Percentiles rank a stretch among this genome's conserved stretches.
These are phyloP conservation scores for Porphyrellus cyaneotinctus DNA, from an alignment of 768 basidiomycete species.

Conservation along the genomic window DNA sequence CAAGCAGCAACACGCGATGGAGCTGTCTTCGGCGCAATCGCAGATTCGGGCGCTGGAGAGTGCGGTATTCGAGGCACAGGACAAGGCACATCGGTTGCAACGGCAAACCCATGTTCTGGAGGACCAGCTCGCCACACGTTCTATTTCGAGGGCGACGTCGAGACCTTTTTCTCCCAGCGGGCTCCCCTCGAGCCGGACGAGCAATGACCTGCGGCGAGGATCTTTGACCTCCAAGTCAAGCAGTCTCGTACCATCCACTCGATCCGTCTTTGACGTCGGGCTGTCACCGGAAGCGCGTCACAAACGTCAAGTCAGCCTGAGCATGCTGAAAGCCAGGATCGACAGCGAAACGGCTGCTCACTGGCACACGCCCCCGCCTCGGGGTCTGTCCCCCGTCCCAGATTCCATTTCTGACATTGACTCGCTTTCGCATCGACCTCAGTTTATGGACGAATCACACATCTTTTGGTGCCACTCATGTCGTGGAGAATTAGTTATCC, in stretches of 20 bases:
- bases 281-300: constrained; percentile 74
- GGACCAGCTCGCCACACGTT: constrained; percentile 53
- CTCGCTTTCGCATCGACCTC: constrained; percentile 41
- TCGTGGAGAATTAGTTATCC: constrained; percentile 74
- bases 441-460: constrained; percentile 85
- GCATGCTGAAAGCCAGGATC: constrained; percentile 89
- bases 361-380: constrained; percentile 48
- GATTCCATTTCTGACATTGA: constrained; percentile 21
- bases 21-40: constrained; percentile 75
- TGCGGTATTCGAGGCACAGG: constrained; percentile 68
- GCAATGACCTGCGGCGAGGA: constrained; percentile 36
- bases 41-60: constrained; percentile 76
- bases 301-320: constrained; percentile 77
- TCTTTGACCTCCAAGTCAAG: constrained; percentile 32
- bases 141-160: constrained; percentile 39
- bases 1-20: constrained; percentile 71
- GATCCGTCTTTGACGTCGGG: constrained; percentile 63
- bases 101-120: constrained; percentile 63
- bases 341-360: constrained; percentile 64
- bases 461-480: constrained; percentile 89
- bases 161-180: constrained; percentile 48
- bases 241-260: constrained; percentile 38
- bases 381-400: constrained; percentile 54
- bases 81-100: constrained; percentile 60
- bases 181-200: constrained; percentile 41